Base-by-base conservation (phyloP, 805 yeast genomes). In the Peterozyma xylosa region DNA sequence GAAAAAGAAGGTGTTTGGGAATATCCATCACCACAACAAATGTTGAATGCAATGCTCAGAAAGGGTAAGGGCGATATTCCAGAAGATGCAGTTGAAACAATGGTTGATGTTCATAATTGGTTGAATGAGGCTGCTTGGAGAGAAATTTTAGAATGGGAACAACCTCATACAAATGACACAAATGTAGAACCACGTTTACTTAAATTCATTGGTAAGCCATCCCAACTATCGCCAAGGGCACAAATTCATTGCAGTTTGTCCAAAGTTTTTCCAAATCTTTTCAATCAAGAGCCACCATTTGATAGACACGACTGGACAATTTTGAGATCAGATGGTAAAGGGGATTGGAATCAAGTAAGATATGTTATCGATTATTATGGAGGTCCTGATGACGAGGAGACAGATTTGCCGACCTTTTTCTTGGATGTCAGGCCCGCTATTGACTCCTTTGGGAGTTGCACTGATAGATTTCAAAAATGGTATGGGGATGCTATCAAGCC, bases 231-330 rank as follows among this genome's bases (percentile, higher is more conserved):
- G 2, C 99, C 99, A 11, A 73, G 95, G 38, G 98, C 98, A 0
- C 71, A 75, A 50, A 63, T 77, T 66, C 80, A 80, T 57, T 75
- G 84, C 52, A 59, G 66, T 43, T 61, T 93, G 51, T 82, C 91
- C 11, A 73, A 76, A 51, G 21, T 81, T 1, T 84, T 83, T 67
- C 98, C 99, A 1, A 66, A 71, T 13, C 70, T 72, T 10, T 91
- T 78, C 65, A 82, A 79, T 48, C 65, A 81, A 1, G 83, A 83
- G 50, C 87, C 95, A 3, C 99, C 99, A 6, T 93, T 93, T 57
- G 99, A 93, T 63, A 80, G 99, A 61, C 99, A 93, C 56, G 99
- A 93, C 66, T 93, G 99, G 99, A 85, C 95, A 2, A 96, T 93
- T 5, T 70, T 91, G 52, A 74, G 99, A 55, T 11, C 13, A 5